These are phyloP conservation scores for Dorcoceras hygrometricum DNA, from an alignment of 257 asterid genomes.

Conservation along the genomic window DNA sequence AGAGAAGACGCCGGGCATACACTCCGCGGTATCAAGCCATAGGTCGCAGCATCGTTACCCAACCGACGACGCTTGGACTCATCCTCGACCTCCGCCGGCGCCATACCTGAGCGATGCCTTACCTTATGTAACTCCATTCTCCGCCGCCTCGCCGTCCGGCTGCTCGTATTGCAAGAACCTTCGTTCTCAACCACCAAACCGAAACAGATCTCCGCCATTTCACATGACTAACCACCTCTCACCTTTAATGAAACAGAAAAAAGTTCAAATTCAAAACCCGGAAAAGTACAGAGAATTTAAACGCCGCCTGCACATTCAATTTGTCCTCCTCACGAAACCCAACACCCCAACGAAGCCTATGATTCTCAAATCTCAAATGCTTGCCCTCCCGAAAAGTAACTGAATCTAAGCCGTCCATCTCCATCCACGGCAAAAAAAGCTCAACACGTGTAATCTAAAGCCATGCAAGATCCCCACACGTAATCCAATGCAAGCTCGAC, in stretches of 20 bases:
- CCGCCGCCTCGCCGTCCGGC: conserved; percentile 49
- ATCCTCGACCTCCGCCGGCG: not conserved
- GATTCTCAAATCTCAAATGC: too few relatives aligned
- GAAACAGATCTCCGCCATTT: conserved; percentile 67
- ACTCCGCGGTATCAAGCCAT: conserved; percentile 4
- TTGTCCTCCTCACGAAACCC: too few relatives aligned
- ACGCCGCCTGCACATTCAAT: too few relatives aligned
- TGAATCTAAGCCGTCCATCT: not conserved
- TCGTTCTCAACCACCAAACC: conserved; percentile 42
- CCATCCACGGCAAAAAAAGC: too few relatives aligned
- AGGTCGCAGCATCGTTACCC: conserved; percentile 29
- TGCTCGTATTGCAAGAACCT: conserved; percentile 32
- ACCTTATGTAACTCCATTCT: conserved; percentile 49
- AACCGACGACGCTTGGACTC: conserved; percentile 38
- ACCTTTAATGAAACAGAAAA: too few relatives aligned
- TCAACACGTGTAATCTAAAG: too few relatives aligned
- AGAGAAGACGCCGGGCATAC: not conserved
- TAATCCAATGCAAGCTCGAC: not conserved
- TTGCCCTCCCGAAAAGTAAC: not conserved
- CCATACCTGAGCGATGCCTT: conserved; percentile 26
- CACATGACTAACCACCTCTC: too few relatives aligned
- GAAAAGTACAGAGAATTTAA: too few relatives aligned
- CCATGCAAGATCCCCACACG: too few relatives aligned
- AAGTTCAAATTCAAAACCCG: too few relatives aligned
- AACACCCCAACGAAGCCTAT: too few relatives aligned